A percentile compares a stretch with the other conserved stretches of the same genome.
phyloP scores from a whole-genome alignment of 2,329 filamentous ascomycete species.

The Venturiaceae sp. region DNA sequence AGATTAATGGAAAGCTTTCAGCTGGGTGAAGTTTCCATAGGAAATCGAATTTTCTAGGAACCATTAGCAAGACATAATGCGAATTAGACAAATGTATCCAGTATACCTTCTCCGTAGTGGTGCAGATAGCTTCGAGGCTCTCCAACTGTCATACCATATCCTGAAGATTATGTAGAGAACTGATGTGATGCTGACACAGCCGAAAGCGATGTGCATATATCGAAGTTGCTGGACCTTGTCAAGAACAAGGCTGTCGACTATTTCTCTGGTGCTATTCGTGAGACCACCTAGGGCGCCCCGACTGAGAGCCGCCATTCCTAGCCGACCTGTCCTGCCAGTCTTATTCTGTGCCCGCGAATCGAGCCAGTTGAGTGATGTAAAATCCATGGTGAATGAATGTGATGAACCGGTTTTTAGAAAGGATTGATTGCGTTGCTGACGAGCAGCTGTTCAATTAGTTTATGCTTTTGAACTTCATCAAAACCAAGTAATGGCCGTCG shows the following conservation, averaged over 20 bases:
- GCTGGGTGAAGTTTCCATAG: conserved; percentile 27
- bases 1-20: conserved; percentile 29
- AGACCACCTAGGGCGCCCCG: neutral
- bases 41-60: conserved; percentile 21
- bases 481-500: neutral
- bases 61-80: conserved; percentile 8
- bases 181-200: conserved; percentile 26
- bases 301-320: neutral
- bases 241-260: conserved; percentile 25
- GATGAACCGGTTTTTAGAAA: no score
- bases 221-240: conserved; percentile 26
- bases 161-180: conserved; percentile 23
- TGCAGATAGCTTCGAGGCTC: conserved; percentile 22
- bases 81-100: neutral
- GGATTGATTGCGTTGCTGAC: neutral
- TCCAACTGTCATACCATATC: conserved; percentile 27
- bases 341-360: neutral
- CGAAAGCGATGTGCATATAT: conserved; percentile 28
- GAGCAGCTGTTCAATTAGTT: neutral
- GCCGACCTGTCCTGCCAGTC: neutral
- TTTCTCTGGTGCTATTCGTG: conserved; percentile 2
- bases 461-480: neutral
- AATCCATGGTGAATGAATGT: neutral
- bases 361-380: neutral
- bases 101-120: conserved; percentile 23